A percentile compares a stretch with the other conserved stretches of the same genome.
These are phyloP conservation scores for Aureobasidium sp. DNA, from an alignment of 2,329 filamentous ascomycete genomes.

Conservation along the genomic window DNA sequence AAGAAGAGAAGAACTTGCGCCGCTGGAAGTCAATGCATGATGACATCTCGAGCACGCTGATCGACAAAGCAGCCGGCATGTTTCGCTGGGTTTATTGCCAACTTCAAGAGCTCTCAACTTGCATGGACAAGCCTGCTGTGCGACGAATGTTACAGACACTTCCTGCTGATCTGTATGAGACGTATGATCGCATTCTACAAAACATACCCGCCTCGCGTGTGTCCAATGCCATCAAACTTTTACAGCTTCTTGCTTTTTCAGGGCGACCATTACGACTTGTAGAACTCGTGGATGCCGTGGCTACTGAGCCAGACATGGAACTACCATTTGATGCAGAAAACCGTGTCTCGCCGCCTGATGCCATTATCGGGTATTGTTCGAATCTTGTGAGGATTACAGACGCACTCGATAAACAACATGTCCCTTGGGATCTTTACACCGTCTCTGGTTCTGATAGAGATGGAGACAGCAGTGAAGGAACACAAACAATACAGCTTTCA, in stretches of 20 bases:
- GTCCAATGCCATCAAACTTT: slow-evolving; percentile 14
- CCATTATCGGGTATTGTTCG: not conserved
- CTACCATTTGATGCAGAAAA: not conserved
- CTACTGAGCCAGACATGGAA: not conserved
- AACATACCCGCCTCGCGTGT: slow-evolving; percentile 6
- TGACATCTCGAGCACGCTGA: not conserved
- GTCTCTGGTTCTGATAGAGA: too few species aligned
- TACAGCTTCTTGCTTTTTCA: not conserved
- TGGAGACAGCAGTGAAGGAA: too few species aligned
- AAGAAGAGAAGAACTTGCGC: not conserved
- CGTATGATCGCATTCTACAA: not conserved
- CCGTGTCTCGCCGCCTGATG: not conserved
- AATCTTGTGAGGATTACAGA: not conserved
- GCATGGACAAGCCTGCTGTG: not conserved
- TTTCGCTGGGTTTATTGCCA: slow-evolving; percentile 16
- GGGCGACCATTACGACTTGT: not conserved
- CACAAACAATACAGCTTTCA: too few species aligned
- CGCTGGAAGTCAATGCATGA: not conserved
- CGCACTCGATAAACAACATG: too few species aligned
- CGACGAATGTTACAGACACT: not conserved
- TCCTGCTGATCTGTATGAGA: not conserved
- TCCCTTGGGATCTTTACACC: too few species aligned
- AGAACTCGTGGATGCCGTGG: not conserved
- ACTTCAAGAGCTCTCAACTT: not conserved
- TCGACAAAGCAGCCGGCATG: not conserved